Evolutionary conservation across 1,139 yeast species (phyloP).

Genomic region (Casaregolazyma suthepensis): DNA sequence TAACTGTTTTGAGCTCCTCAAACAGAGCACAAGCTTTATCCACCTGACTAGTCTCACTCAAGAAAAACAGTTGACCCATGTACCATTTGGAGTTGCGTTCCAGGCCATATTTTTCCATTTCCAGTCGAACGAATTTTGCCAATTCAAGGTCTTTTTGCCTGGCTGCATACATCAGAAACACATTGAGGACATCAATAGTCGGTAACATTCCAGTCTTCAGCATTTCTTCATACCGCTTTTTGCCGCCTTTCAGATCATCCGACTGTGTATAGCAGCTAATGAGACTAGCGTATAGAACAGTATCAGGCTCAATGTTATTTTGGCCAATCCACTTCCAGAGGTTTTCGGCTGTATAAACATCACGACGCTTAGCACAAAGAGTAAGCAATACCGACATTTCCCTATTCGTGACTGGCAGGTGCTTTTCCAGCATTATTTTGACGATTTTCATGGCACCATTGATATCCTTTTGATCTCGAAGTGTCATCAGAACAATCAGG

Average conservation of each 20-base stretch:
- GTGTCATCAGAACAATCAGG: slow-evolving; percentile 25
- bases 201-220: slow-evolving; percentile 16
- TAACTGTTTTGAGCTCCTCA: slow-evolving; percentile 15
- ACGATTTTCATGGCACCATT: slow-evolving; percentile 29
- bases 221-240: slow-evolving; percentile 19
- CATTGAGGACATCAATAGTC: slow-evolving; percentile 14
- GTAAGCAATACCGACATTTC: slow-evolving; percentile 28
- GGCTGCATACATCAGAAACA: slow-evolving; percentile 3
- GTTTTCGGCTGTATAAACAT: slow-evolving; percentile 24
- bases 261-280: slow-evolving; percentile 22
- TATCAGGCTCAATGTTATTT: slow-evolving; percentile 24
- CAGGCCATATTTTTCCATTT: slow-evolving; percentile 9
- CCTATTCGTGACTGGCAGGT: slow-evolving; percentile 21
- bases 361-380: slow-evolving; percentile 29
- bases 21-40: slow-evolving; percentile 20
- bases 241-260: slow-evolving; percentile 19
- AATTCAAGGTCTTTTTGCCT: neutral
- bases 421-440: slow-evolving; percentile 23
- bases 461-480: slow-evolving; percentile 27
- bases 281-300: slow-evolving; percentile 24
- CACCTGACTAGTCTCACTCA: slow-evolving; percentile 14
- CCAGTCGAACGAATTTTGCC: slow-evolving; percentile 5
- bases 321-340: slow-evolving; percentile 27
- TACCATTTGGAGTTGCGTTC: slow-evolving; percentile 18
- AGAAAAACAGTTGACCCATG: slow-evolving; percentile 21